Evolutionary conservation across 2,329 filamentous ascomycete species (phyloP), one percentile per base, ranked within the genome.

Genomic region (Arthroderma sp.): DNA sequence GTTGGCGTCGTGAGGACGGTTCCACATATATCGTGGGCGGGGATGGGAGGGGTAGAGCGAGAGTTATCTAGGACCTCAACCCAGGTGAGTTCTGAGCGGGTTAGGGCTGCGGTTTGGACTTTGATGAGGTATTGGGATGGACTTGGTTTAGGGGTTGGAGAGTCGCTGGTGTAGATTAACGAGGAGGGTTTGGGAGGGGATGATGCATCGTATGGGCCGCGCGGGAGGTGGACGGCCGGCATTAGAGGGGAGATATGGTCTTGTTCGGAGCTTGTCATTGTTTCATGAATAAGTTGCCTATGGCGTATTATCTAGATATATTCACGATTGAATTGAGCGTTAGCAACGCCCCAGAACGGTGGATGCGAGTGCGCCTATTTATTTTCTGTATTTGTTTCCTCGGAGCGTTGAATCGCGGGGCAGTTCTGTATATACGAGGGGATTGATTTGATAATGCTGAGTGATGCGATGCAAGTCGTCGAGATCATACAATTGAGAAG

Each of bases 61-160:
- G 50, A 50, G 22, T 48, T 46, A 15, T 32, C 39, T 6, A 56
- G 52, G 37, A 51, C 49, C 40, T 54, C 49, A 4, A 44, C 36
- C 51, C 54, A 56, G 53, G 36, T 50, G 11, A 67, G 52, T 44
- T 68, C 66, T 40, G 62, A 62, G 38, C 61, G 61, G 9, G 56
- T 62, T 15, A 67, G 59, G 9, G 64, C 61, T 5, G 64, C 61
- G 5, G 63, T 56, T 41, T 55, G 54, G 28, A 68, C 59, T 48
- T 66, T 64, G 45, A 69, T 54, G 1, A 68, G 54, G 48, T 69
- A 68, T 50, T 66, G 58, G n/a, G 54, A 53, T 27, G 53, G 46
- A 3, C 57, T 56, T 3, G 61, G 61, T 11, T 51, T 55, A 4
- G 65, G 65, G 0, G 60, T 62, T 30, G 65, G 64, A 42, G 61